Conservation (phyloP, 805 yeast genomes). For the Sungouiozyma intestinalis region DNA sequence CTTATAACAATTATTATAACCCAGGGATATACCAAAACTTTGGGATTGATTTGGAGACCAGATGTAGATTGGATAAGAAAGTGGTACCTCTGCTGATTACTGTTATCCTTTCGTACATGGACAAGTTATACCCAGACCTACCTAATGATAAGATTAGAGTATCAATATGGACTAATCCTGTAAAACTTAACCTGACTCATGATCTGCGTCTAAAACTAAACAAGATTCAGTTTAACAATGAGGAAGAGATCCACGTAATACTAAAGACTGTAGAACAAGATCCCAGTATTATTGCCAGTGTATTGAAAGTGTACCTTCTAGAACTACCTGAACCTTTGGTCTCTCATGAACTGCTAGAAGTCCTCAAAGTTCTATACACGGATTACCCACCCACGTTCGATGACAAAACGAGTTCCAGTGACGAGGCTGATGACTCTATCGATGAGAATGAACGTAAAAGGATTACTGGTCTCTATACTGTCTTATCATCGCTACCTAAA, state of each 20-base stretch:
- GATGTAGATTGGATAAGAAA: slow-evolving; percentile 60
- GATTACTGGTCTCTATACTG: slow-evolving; percentile 53
- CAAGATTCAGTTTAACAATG: slow-evolving; percentile 21
- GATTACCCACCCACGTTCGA: slow-evolving; percentile 32
- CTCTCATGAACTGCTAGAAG: slow-evolving; percentile 53
- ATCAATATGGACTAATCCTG: slow-evolving; percentile 58
- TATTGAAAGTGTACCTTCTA: slow-evolving; percentile 59
- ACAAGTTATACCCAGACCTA: slow-evolving; percentile 57
- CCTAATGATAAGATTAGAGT: slow-evolving; percentile 59
- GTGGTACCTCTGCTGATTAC: slow-evolving; percentile 63
- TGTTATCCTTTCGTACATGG: slow-evolving; percentile 55
- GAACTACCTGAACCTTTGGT: slow-evolving; percentile 75
- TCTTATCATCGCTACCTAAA: slow-evolving; percentile 55
- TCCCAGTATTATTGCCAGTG: slow-evolving; percentile 56
- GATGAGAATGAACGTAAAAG: slow-evolving; percentile 30
- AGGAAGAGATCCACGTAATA: slow-evolving; percentile 27
- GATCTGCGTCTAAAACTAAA: slow-evolving; percentile 47
- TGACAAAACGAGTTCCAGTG: slow-evolving; percentile 6
- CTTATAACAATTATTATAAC: slow-evolving; percentile 73
- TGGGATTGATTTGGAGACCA: slow-evolving; percentile 66
- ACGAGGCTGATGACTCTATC: slow-evolving; percentile 7
- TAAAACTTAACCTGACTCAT: slow-evolving; percentile 51
- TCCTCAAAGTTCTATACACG: slow-evolving; percentile 56
- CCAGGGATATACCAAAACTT: slow-evolving; percentile 59
- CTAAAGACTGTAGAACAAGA: slow-evolving; percentile 27